These are phyloP conservation scores for Lasiosphaeria ovina DNA, from an alignment of 495 filamentous ascomycete species.

Conservation along the genomic window DNA sequence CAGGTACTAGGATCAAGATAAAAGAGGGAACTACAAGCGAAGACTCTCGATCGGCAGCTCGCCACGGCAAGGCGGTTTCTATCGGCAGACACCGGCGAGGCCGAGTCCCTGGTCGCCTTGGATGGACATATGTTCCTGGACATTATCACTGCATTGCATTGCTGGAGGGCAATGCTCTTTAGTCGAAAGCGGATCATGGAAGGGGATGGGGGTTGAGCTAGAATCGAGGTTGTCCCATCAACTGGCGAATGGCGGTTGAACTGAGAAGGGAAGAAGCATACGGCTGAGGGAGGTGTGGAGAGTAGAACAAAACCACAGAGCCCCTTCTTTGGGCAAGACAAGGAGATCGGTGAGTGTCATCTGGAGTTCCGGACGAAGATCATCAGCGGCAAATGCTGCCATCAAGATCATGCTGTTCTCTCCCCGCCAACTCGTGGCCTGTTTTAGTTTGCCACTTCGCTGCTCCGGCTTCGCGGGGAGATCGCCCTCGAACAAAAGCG, in stretches of 20 bases:
- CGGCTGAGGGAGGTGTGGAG: not conserved
- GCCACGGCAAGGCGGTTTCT: constrained; percentile 5
- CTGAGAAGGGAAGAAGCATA: not conserved
- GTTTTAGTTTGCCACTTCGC: not conserved
- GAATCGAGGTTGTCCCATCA: not conserved
- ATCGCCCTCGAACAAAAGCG: constrained; percentile 10
- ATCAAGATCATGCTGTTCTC: constrained; percentile 17
- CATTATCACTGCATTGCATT: not conserved
- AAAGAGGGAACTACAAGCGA: constrained; percentile 2
- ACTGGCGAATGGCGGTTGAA: not conserved
- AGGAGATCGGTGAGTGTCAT: constrained; percentile 22
- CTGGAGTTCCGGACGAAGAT: constrained; percentile 25
- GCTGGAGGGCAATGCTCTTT: not conserved
- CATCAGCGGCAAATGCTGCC: constrained; percentile 19
- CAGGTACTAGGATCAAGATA: not conserved
- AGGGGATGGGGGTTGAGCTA: not conserved
- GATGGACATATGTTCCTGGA: not conserved
- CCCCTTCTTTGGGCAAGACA: constrained; percentile 1
- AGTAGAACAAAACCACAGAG: not conserved
- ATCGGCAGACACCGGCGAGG: constrained; percentile 13
- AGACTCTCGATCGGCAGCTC: constrained; percentile 8
- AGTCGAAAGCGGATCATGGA: constrained; percentile 3
- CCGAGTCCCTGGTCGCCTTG: constrained; percentile 17
- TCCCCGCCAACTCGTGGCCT: not conserved
- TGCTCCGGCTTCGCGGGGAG: constrained; percentile 1